Conservation (phyloP, 2,329 filamentous ascomycete genomes). For the Periconia macrospinosa region DNA sequence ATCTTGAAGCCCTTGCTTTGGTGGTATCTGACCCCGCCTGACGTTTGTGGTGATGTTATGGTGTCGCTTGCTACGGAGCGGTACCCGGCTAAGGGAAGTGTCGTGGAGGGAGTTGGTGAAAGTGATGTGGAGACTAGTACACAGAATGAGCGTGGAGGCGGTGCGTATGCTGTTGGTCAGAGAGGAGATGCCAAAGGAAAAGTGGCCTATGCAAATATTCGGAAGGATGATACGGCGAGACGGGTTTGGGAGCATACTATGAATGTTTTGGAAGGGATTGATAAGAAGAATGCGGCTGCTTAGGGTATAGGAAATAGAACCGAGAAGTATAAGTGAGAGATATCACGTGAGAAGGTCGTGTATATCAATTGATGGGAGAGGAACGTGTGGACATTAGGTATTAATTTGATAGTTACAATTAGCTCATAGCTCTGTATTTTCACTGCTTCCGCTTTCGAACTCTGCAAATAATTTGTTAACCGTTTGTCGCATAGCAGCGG, state of each 20-base stretch:
- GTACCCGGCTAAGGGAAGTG: constrained; percentile 17
- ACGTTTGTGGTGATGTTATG: constrained; percentile 37
- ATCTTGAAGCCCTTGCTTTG: constrained; percentile 22
- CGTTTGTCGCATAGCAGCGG: background rate
- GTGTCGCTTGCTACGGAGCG: constrained; percentile 19
- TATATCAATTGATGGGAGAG: too few relatives aligned
- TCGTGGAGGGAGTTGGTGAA: background rate
- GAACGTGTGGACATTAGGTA: too few relatives aligned
- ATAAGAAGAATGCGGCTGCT: background rate
- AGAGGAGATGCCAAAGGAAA: constrained; percentile 21
- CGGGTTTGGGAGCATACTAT: constrained; percentile 2
- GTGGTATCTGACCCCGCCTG: constrained; percentile 22
- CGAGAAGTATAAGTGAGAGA: background rate
- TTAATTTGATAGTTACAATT: background rate
- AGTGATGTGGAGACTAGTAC: constrained; percentile 6
- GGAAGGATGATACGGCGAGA: background rate
- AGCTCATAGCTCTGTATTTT: background rate
- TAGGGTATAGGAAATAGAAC: background rate
- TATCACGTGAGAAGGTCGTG: background rate
- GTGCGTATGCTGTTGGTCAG: constrained; percentile 5
- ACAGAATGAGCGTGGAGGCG: constrained; percentile 2
- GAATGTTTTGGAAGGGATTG: background rate
- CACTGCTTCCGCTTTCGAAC: background rate
- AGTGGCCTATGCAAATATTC: constrained; percentile 16
- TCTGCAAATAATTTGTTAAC: background rate